Evolutionary conservation across 129 eudicot species (phyloP).

Genomic region (Tagetes erecta): DNA sequence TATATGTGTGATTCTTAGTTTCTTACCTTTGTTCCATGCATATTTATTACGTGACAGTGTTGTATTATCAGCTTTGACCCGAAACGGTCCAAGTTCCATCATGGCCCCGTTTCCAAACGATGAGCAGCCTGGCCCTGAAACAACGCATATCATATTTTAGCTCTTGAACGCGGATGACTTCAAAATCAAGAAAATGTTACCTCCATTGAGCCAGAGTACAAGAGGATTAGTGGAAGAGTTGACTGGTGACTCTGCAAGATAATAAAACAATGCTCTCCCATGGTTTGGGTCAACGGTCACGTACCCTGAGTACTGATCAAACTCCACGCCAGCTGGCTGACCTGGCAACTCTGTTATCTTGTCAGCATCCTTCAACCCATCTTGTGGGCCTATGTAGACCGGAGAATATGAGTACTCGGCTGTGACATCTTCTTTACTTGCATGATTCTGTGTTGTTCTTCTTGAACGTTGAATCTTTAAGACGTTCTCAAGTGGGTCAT

Average conservation of each 20-base stretch:
- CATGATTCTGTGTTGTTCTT: not conserved
- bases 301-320: slow-evolving; percentile 74
- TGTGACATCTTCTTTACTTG: not conserved
- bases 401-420: slow-evolving; percentile 28
- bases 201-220: slow-evolving; percentile 88
- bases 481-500: slow-evolving; percentile 38
- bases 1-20: no score
- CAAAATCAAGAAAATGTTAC: slow-evolving; percentile 30
- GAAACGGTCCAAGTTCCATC: slow-evolving; percentile 59
- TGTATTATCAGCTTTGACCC: slow-evolving; percentile 47
- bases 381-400: slow-evolving; percentile 49
- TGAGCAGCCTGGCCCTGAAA: slow-evolving; percentile 71
- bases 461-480: slow-evolving; percentile 33
- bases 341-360: slow-evolving; percentile 59
- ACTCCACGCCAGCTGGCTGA: slow-evolving; percentile 50
- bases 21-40: slow-evolving; percentile 54
- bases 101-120: slow-evolving; percentile 61
- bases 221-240: slow-evolving; percentile 59
- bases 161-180: not conserved
- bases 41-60: slow-evolving; percentile 43
- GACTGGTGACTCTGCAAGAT: slow-evolving; percentile 49
- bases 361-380: slow-evolving; percentile 57
- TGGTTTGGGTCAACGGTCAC: slow-evolving; percentile 62
- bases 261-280: slow-evolving; percentile 59
- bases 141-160: not conserved